These are phyloP conservation scores for Sphaceloma murrayae DNA, from an alignment of 2,329 filamentous ascomycete genomes.

Conservation along the genomic window DNA sequence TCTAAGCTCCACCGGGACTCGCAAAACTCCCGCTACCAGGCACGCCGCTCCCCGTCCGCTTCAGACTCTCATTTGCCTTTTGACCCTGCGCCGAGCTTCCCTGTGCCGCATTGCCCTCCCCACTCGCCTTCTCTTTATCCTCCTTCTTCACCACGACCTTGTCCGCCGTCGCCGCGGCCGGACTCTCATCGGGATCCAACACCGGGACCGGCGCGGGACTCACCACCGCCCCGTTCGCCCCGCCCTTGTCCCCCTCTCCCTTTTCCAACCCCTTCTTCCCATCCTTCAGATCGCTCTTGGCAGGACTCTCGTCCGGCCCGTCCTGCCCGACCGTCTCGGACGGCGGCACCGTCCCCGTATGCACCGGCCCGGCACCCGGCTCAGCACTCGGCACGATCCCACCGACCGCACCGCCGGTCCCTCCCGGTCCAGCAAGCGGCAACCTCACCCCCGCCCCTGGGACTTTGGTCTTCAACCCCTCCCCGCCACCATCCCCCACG, in stretches of 20 bases:
- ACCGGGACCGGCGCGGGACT: not conserved
- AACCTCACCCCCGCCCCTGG: conserved; percentile 12
- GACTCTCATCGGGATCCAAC: conserved; percentile 15
- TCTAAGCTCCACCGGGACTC: not conserved
- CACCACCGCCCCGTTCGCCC: not conserved
- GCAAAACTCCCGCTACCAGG: not conserved
- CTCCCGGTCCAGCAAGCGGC: not conserved
- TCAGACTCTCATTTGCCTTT: conserved; percentile 15
- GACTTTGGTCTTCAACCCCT: conserved; percentile 22
- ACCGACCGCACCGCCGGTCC: not conserved
- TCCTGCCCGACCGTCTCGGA: not conserved
- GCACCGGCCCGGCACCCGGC: not conserved
- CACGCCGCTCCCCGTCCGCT: conserved; percentile 13
- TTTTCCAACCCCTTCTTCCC: not conserved
- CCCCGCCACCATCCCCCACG: conserved; percentile 22
- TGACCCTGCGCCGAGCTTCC: not conserved
- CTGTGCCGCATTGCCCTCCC: too few relatives aligned
- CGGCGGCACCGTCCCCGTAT: not conserved
- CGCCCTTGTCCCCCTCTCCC: not conserved
- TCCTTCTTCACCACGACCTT: conserved; percentile 5
- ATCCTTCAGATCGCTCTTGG: conserved; percentile 1
- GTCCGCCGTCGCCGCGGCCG: conserved; percentile 9
- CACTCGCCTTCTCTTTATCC: not conserved
- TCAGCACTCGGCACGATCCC: not conserved
- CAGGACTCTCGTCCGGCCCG: not conserved